Evolutionary conservation across 768 basidiomycete species (phyloP).

Genomic region (Hirschioporus abietinus): DNA sequence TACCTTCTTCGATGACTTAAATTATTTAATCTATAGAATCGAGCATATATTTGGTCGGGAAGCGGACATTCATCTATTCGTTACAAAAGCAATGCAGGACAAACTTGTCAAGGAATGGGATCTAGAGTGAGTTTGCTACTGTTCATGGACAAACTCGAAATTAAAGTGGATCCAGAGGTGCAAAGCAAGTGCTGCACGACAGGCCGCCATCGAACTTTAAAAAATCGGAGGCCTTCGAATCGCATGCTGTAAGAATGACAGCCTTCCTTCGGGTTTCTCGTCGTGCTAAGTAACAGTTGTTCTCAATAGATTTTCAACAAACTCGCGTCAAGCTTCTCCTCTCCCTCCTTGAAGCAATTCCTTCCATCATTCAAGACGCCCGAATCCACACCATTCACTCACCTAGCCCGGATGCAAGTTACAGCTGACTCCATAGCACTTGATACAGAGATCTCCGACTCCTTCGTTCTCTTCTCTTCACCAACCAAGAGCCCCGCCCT

Average conservation of each 20-base stretch:
- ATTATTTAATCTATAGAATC: conserved; percentile 48
- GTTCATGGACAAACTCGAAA: not conserved
- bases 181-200: conserved; percentile 78
- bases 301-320: conserved; percentile 29
- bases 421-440: conserved; percentile 24
- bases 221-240: conserved; percentile 59
- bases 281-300: conserved; percentile 33
- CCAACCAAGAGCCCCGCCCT: conserved; percentile 37
- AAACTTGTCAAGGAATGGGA: conserved; percentile 67
- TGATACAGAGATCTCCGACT: conserved; percentile 29
- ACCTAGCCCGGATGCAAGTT: conserved; percentile 23
- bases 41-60: conserved; percentile 72
- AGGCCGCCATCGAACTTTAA: conserved; percentile 86
- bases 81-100: conserved; percentile 82
- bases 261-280: not conserved
- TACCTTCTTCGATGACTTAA: conserved; percentile 4
- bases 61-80: conserved; percentile 90
- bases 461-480: conserved; percentile 4
- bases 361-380: conserved; percentile 46
- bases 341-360: conserved; percentile 34
- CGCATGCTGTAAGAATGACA: conserved; percentile 57
- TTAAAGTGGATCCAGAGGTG: conserved; percentile 49
- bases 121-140: conserved; percentile 51
- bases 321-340: conserved; percentile 18
- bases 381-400: conserved; percentile 62